These are phyloP conservation scores for Sesbania bispinosa DNA, from an alignment of 306 rosid species.

Conservation along the genomic window DNA sequence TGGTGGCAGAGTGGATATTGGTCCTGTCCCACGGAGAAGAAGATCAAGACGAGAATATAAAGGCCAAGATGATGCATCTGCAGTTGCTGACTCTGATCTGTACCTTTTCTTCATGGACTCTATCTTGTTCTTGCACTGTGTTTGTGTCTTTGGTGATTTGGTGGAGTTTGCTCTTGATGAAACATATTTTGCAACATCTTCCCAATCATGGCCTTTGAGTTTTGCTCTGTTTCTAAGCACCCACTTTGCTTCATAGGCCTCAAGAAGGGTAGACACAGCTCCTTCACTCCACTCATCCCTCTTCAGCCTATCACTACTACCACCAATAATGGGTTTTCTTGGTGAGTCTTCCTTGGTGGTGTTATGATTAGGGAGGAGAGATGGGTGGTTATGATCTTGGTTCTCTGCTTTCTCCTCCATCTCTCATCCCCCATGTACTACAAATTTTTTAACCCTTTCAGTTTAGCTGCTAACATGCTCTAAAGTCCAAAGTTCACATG, in stretches of 20 bases:
- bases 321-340: slow-evolving; percentile 29
- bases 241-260: slow-evolving; percentile 87
- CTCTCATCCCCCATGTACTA: slow-evolving; percentile 43
- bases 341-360: slow-evolving; percentile 49
- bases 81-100: slow-evolving; percentile 70
- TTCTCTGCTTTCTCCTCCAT: slow-evolving; percentile 67
- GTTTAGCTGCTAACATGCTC: slow-evolving; percentile 69
- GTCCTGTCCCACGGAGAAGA: slow-evolving; percentile 70
- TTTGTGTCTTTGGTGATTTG: slow-evolving; percentile 77
- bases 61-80: slow-evolving; percentile 82
- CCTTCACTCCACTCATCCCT: slow-evolving; percentile 99
- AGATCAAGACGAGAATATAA: slow-evolving; percentile 72
- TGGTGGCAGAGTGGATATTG: slow-evolving; percentile 14
- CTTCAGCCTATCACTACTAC: slow-evolving; percentile 54
- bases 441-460: slow-evolving; percentile 24
- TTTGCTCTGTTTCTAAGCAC: slow-evolving; percentile 83
- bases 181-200: slow-evolving; percentile 72
- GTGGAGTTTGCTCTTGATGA: slow-evolving; percentile 61
- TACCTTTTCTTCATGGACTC: slow-evolving; percentile 98
- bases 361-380: slow-evolving; percentile 46
- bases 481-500: background rate
- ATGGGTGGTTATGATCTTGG: slow-evolving; percentile 42
- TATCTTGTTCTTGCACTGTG: slow-evolving; percentile 98
- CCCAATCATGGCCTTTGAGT: slow-evolving; percentile 97
- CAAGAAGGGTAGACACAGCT: slow-evolving; percentile 80